phyloP scores from a whole-genome alignment of 257 asterid species.

The Solanum gracilifrons region DNA sequence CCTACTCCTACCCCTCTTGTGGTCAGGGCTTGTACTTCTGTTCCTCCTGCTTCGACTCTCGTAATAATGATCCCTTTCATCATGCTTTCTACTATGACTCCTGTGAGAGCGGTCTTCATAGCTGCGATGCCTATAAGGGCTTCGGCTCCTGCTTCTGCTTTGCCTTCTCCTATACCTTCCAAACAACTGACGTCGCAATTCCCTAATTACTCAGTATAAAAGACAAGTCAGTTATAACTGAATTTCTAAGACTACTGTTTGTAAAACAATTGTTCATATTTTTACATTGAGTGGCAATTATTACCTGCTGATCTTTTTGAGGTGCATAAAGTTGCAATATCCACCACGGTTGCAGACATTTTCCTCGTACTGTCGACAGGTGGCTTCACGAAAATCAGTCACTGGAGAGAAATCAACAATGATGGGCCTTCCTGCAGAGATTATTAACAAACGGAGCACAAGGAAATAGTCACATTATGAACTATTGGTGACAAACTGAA shows the following conservation, averaged over 20 bases:
- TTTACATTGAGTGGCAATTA: background rate
- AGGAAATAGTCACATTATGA: background rate
- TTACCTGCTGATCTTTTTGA: conserved; percentile 85
- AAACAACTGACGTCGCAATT: conserved; percentile 69
- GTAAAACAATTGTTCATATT: background rate
- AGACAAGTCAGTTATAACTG: background rate
- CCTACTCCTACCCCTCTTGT: conserved; percentile 53
- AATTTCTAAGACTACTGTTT: background rate
- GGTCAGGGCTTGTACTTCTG: conserved; percentile 52
- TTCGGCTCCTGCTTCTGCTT: conserved; percentile 64
- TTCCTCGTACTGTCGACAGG: conserved; percentile 97
- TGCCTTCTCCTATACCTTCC: conserved; percentile 54
- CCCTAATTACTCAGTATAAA: conserved; percentile 18
- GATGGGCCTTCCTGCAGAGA: conserved; percentile 75
- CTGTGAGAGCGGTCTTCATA: conserved; percentile 67
- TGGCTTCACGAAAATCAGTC: conserved; percentile 96
- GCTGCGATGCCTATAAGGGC: conserved; percentile 89
- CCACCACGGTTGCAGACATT: conserved; percentile 96
- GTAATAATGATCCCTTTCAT: conserved; percentile 50
- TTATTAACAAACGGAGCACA: background rate
- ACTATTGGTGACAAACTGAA: background rate
- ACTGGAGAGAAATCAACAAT: conserved; percentile 96
- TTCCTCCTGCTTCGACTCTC: conserved; percentile 71
- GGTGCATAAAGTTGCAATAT: conserved; percentile 99
- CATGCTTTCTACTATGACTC: conserved; percentile 68